Evolutionary conservation across 2,329 filamentous ascomycete species (phyloP), one percentile per base, ranked within the genome.

Genomic region (Lizonia empirigonia): DNA sequence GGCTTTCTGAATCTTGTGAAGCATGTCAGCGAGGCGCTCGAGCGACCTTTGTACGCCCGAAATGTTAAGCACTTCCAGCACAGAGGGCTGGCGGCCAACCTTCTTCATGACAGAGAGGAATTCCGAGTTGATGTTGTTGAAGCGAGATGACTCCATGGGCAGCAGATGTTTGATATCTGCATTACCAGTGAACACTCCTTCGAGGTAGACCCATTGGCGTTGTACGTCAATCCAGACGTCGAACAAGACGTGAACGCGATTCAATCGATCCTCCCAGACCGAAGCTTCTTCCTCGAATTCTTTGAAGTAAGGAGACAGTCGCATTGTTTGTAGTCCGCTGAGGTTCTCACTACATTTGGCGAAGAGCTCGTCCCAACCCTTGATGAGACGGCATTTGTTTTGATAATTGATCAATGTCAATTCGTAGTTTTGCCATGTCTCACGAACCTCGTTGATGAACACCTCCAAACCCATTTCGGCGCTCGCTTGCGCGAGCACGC

Each of bases 221-320:
- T 99, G 94, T n/a, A 99, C 95, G 75, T 99, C 95, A 64, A 99
- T 99, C 95, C 95, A 99, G 13, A 99, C 92, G 72, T 99, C 94
- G 68, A 99, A 99, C 8, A 99, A 82, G 13, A 99, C 91, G 70
- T 99, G 94, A 2, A 99, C 91, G 36, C 94, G 86, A 73, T 97
- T 99, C 20, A 99, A 82, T 73, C 96, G 96, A 76, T 99, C 95
- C 75, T 99, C 95, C 94, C 94, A 99, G 1, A 89, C 85, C 1
- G 91, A 89, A 6, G 95, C 95, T 64, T 99, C 94, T 65, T 99
- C 94, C 71, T 99, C 94, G 57, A 99, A 99, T 66, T 97, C 93
- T 74, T 97, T 97, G 81, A 96, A 99, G 75, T 99, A 99, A 0
- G 94, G 94, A 5, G 94, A 99, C 74, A 99, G 93, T 70, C 91